Conservation (phyloP, 257 asterid species). For the Penstemon newberryi region DNA sequence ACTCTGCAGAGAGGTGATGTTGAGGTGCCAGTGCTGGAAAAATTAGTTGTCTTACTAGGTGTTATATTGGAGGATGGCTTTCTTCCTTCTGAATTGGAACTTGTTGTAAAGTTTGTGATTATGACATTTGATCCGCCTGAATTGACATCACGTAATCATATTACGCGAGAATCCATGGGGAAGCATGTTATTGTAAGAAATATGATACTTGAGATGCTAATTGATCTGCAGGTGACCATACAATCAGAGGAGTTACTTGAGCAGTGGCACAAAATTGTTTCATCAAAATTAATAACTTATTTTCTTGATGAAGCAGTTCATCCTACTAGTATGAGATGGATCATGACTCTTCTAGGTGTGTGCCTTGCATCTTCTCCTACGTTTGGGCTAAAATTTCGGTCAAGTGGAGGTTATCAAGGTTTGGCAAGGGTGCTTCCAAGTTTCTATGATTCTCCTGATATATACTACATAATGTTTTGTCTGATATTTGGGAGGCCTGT, state of each 20-base stretch:
- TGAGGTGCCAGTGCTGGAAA: slow-evolving; percentile 93
- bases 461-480: slow-evolving; percentile 93
- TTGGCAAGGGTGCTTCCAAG: slow-evolving; percentile 93
- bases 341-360: slow-evolving; percentile 97
- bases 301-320: slow-evolving; percentile 98
- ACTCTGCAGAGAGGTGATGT: slow-evolving; percentile 99
- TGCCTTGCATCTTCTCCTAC: slow-evolving; percentile 95
- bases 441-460: slow-evolving; percentile 96
- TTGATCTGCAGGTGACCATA: slow-evolving; percentile 95
- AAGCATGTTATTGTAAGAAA: slow-evolving; percentile 97
- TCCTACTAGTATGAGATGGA: slow-evolving; percentile 99
- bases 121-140: slow-evolving; percentile 99
- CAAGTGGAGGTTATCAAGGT: slow-evolving; percentile 98
- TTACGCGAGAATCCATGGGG: slow-evolving; percentile 88
- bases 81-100: slow-evolving; percentile 95
- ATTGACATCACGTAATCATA: slow-evolving; percentile 60
- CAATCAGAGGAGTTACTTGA: slow-evolving; percentile 93
- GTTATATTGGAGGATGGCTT: slow-evolving; percentile 97
- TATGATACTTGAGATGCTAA: slow-evolving; percentile 98
- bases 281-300: slow-evolving; percentile 84
- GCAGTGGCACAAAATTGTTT: slow-evolving; percentile 98
- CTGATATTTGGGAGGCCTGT: slow-evolving; percentile 94
- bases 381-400: slow-evolving; percentile 86
- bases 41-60: slow-evolving; percentile 84
- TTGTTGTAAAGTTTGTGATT: slow-evolving; percentile 89